These are phyloP conservation scores for Pichia sp. DNA, from an alignment of 1,139 yeast genomes.

Conservation along the genomic window DNA sequence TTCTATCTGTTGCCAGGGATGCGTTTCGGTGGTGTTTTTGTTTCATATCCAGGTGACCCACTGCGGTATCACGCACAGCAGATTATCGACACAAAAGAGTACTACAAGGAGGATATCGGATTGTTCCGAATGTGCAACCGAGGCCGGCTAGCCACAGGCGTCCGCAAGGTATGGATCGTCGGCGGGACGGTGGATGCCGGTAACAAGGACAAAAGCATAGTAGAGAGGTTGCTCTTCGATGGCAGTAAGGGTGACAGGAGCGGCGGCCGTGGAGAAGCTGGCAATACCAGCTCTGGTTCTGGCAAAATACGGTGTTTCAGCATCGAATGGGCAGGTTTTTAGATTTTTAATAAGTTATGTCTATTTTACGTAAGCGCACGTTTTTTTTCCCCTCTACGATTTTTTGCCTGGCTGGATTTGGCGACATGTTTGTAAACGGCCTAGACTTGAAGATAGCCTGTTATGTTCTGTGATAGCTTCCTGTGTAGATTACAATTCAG, in stretches of 20 bases:
- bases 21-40: constrained; percentile 83
- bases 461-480: not conserved
- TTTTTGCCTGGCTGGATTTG: not conserved
- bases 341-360: not conserved
- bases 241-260: not conserved
- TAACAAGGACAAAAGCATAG: constrained; percentile 8
- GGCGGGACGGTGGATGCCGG: constrained; percentile 17
- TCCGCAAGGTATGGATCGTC: constrained; percentile 79
- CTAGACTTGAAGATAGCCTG: not conserved
- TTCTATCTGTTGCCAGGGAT: constrained; percentile 77
- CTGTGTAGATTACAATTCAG: no score
- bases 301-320: constrained; percentile 45
- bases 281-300: constrained; percentile 6
- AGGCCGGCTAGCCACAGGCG: constrained; percentile 89
- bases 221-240: constrained; percentile 8
- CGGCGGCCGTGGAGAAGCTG: no score
- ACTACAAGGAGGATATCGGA: constrained; percentile 47
- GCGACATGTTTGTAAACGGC: not conserved
- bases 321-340: constrained; percentile 77
- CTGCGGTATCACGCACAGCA: constrained; percentile 84
- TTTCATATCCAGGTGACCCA: constrained; percentile 95
- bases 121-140: constrained; percentile 64
- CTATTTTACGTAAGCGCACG: not conserved
- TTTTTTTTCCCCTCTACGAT: not conserved
- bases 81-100: constrained; percentile 54